Base-by-base conservation (phyloP, 495 filamentous ascomycete genomes). In the Penicillium simplicissimum region DNA sequence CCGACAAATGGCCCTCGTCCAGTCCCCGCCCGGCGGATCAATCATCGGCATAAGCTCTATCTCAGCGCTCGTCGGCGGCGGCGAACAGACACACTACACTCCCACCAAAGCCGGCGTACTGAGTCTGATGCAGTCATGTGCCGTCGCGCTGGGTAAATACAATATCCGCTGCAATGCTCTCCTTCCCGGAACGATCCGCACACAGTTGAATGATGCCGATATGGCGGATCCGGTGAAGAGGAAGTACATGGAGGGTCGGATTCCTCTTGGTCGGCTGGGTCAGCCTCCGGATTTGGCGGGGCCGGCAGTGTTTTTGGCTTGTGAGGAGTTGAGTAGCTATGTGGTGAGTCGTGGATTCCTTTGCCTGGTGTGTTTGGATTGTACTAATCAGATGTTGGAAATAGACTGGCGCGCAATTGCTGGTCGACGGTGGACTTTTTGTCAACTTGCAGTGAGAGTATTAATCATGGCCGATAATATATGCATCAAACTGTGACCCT, bases 221-320 rank as follows among this genome's bases (percentile, higher is more conserved):
- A 72, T 93, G 64, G 68, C 69, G 25, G 66, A 73, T 51, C 77
- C 70, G 7, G 76, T 66, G 57, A 95, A 94, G 83, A 79, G 86
- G 67, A 74, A 65, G 61, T 92, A 92, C 67, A 91, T 91, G 82
- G 90, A 94, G 75, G 85, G 79, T 1, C 70, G 90, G 25, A 91
- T 94, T 60, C 91, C 91, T 42, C 74, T 94, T 19, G 90, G 91
- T 2, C 57, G 74, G 4, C 61, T 74, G 13, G 74, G 74, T 2
- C 49, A 62, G 17, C 70, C 74, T 8, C 65, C 74, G 7, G 74
- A 74, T 56, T 67, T 76, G 63, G 72, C 71, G 1, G 72, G 72
- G 1, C 68, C 71, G 14, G 70, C 68, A 2, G 64, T 74, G 7
- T 74, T 74, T 33, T 58, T 74, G 52, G 72, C 72, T 4, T 71